Evolutionary conservation across 176 grass and related monocot species (phyloP).

Genomic region (Chrysopogon serrulatus): DNA sequence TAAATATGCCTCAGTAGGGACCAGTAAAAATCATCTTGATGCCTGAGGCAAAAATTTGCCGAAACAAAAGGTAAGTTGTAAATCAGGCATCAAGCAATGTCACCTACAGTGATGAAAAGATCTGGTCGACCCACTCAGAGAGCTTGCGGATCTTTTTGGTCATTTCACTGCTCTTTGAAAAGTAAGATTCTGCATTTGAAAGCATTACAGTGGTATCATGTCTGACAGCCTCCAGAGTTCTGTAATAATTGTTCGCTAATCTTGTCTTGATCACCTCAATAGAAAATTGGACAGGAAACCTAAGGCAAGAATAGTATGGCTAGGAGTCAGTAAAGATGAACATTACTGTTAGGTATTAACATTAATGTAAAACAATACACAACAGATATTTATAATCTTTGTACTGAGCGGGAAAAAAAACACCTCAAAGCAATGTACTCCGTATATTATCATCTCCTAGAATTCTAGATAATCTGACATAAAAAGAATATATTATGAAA

Average conservation of each 20-base stretch:
- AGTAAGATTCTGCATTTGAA: constrained; percentile 62
- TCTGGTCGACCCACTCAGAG: constrained; percentile 45
- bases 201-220: constrained; percentile 79
- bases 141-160: constrained; percentile 50
- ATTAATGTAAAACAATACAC: constrained; percentile 10
- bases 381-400: background rate
- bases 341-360: background rate
- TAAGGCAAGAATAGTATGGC: constrained; percentile 15
- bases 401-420: background rate
- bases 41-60: background rate
- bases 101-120: constrained; percentile 48
- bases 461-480: background rate
- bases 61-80: background rate
- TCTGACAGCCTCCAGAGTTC: constrained; percentile 68
- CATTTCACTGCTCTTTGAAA: constrained; percentile 63
- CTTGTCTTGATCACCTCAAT: constrained; percentile 85
- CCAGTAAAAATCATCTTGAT: constrained; percentile 5
- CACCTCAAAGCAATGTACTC: background rate
- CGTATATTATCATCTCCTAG: background rate
- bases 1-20: constrained; percentile 19
- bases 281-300: constrained; percentile 86
- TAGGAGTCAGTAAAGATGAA: constrained; percentile 1
- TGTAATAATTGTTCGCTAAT: constrained; percentile 75
- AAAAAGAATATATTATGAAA: background rate
- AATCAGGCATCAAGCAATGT: background rate